Percentiles rank a stretch among this genome's conserved stretches.
phyloP scores from a whole-genome alignment of 2,329 filamentous ascomycete genomes.

The Stemphylium beticola region DNA sequence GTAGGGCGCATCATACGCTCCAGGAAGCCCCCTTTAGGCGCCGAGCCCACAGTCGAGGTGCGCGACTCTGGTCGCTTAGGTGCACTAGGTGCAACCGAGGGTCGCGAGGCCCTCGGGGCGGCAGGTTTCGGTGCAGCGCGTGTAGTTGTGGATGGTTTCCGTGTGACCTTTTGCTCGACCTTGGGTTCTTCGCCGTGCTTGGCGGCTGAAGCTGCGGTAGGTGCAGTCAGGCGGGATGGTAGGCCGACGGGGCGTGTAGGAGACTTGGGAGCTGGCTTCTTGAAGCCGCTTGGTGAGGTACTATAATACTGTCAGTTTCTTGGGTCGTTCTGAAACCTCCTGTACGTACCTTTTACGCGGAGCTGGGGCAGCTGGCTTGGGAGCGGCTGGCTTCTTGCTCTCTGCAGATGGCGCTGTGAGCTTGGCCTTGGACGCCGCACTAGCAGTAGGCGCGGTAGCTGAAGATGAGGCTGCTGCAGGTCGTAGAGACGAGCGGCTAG shows the following conservation, averaged over 20 bases:
- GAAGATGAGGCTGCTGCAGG: slow-evolving; percentile 27
- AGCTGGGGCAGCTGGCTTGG: slow-evolving; percentile 20
- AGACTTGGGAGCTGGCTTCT: slow-evolving; percentile 58
- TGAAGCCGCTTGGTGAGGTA: slow-evolving; percentile 39
- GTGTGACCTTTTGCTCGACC: slow-evolving; percentile 49
- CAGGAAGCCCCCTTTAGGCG: slow-evolving; percentile 73
- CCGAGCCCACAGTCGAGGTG: slow-evolving; percentile 59
- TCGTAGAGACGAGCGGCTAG: slow-evolving; percentile 36
- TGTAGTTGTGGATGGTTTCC: slow-evolving; percentile 49
- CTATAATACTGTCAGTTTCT: slow-evolving; percentile 17
- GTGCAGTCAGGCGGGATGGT: slow-evolving; percentile 70
- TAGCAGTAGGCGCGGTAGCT: slow-evolving; percentile 32
- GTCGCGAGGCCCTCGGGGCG: slow-evolving; percentile 39
- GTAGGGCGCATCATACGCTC: slow-evolving; percentile 85
- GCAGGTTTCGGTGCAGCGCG: slow-evolving; percentile 38
- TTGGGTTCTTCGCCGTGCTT: slow-evolving; percentile 58
- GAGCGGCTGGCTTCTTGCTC: slow-evolving; percentile 20
- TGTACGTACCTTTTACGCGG: slow-evolving; percentile 20
- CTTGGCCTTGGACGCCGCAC: slow-evolving; percentile 23
- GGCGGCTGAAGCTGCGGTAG: slow-evolving; percentile 72
- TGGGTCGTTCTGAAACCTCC: not conserved
- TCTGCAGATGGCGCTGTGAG: slow-evolving; percentile 8
- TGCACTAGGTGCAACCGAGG: slow-evolving; percentile 45
- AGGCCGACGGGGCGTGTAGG: slow-evolving; percentile 72
- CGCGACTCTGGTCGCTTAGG: slow-evolving; percentile 60